Conservation (phyloP, 768 basidiomycete species). For the Amylocystis lapponica region DNA sequence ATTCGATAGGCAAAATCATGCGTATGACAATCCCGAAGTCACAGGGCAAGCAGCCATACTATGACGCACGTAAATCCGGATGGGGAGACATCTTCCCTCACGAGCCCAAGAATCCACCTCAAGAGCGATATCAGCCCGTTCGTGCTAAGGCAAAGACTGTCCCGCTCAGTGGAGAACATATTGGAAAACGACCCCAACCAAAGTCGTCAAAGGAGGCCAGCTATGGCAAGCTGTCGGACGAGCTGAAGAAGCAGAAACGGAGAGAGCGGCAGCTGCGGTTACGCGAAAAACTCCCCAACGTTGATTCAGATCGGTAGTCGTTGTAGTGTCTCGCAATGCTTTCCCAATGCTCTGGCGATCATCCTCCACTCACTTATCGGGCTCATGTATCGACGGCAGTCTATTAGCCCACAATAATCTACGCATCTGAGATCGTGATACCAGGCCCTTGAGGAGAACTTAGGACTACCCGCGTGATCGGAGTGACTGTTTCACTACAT, state of each 20-base stretch:
- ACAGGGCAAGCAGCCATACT: slow-evolving; percentile 92
- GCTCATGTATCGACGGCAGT: no score
- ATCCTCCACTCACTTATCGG: background rate
- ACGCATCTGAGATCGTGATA: slow-evolving; percentile 79
- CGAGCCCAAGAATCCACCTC: slow-evolving; percentile 68
- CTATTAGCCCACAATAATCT: slow-evolving; percentile 21
- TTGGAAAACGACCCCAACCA: slow-evolving; percentile 60
- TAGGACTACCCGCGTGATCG: slow-evolving; percentile 75
- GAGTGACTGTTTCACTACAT: slow-evolving; percentile 44
- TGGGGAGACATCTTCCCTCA: slow-evolving; percentile 99
- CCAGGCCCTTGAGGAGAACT: slow-evolving; percentile 88
- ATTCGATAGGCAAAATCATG: slow-evolving; percentile 72
- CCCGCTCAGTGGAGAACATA: slow-evolving; percentile 38
- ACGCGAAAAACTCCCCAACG: no score
- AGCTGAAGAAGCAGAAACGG: slow-evolving; percentile 34
- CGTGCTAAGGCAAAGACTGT: slow-evolving; percentile 24
- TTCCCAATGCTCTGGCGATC: background rate
- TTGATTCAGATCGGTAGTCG: no score
- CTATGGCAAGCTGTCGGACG: slow-evolving; percentile 34
- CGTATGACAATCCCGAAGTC: slow-evolving; percentile 88
- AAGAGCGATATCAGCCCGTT: slow-evolving; percentile 49
- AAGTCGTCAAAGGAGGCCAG: slow-evolving; percentile 27
- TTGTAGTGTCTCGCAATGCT: background rate
- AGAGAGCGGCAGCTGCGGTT: slow-evolving; percentile 11
- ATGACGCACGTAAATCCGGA: slow-evolving; percentile 87